Percentiles rank a stretch among this genome's conserved stretches.
These are phyloP conservation scores for Candida gigantensis DNA, from an alignment of 1,139 yeast genomes.

Conservation along the genomic window DNA sequence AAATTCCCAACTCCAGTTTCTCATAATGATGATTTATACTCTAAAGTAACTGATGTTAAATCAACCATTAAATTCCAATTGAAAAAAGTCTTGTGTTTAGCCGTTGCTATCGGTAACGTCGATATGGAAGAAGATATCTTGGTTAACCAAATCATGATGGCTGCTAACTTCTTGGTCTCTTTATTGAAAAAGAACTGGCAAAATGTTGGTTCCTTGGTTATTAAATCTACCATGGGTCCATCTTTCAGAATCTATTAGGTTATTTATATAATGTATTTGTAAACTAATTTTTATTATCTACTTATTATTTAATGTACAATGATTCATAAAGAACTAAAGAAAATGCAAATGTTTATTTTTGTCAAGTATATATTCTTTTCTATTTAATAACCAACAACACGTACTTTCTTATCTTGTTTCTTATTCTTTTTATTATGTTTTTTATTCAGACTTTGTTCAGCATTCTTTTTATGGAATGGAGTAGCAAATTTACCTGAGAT, in stretches of 20 bases:
- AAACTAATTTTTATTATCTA: too few species aligned
- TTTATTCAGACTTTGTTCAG: slow-evolving; percentile 43
- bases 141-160: slow-evolving; percentile 98
- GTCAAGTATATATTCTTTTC: not conserved
- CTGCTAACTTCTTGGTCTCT: slow-evolving; percentile 99
- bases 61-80: slow-evolving; percentile 99
- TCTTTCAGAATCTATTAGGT: slow-evolving; percentile 97
- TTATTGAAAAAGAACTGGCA: slow-evolving; percentile 99
- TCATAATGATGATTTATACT: slow-evolving; percentile 96
- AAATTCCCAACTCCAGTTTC: slow-evolving; percentile 99
- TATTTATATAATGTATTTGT: slow-evolving; percentile 14
- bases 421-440: slow-evolving; percentile 81
- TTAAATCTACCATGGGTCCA: slow-evolving; percentile 99
- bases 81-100: slow-evolving; percentile 90
- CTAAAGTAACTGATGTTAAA: slow-evolving; percentile 95
- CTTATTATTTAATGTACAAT: too few species aligned
- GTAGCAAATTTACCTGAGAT: slow-evolving; percentile 63
- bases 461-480: slow-evolving; percentile 68
- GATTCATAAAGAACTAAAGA: not conserved
- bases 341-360: not conserved
- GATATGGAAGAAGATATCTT: slow-evolving; percentile 96
- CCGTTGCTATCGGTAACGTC: slow-evolving; percentile 98
- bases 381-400: slow-evolving; percentile 41
- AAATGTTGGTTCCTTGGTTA: slow-evolving; percentile 98
- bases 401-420: slow-evolving; percentile 54